Base-by-base conservation (phyloP, 2,329 filamentous ascomycete species). In the Grosmannia penicillata region DNA sequence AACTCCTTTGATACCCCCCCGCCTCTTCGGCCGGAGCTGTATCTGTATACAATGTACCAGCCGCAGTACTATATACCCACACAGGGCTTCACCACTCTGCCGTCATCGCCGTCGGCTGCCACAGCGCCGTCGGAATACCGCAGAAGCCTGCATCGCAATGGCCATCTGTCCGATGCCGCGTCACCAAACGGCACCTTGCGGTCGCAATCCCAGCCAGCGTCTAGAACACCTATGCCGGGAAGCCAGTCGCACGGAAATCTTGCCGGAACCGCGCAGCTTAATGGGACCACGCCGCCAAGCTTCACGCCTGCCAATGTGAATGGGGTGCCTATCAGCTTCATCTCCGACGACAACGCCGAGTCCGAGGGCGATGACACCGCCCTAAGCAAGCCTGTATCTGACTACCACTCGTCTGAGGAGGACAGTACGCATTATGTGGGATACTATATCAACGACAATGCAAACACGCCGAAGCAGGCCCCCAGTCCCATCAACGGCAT, bases 161-260 rank as follows among this genome's bases (percentile, higher is more conserved):
- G 61, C 9, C 56, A 61, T 19, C 58, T 63, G 14, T 67, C 62
- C 19, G 72, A 76, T 26, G 53, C 63, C 13, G 62, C 58, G 15
- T 55, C 61, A 27, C 56, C 63, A 21, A 69, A 61, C 39, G 70
- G 72, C 47, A 61, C 71, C n/a, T 53, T 75, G 43, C 65, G 75
- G 45, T 79, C 75, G 21, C 75, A 79, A 51, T 78, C 75, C n/a
- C 75, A 78, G 51, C 75, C 75, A 19, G 73, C 74, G 3, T 67
- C 70, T 25, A 61, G 71, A 24, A 51, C 50, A 3, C 50, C 59
- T 3, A 53, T 59, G 47, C 43, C 46, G 48, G 55, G 33, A 44
- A 55, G 48, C 24, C 60, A 48, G 42, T 41, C 41, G 13, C 46
- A 47, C 15, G 45, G 42, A 4, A 43, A 23, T n/a, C 30, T 37